A percentile compares a stretch with the other conserved stretches of the same genome.
Evolutionary conservation across 1,284 basidiomycete genomes (phyloP).

Genomic region (Microbotryum silenes-acaulis): DNA sequence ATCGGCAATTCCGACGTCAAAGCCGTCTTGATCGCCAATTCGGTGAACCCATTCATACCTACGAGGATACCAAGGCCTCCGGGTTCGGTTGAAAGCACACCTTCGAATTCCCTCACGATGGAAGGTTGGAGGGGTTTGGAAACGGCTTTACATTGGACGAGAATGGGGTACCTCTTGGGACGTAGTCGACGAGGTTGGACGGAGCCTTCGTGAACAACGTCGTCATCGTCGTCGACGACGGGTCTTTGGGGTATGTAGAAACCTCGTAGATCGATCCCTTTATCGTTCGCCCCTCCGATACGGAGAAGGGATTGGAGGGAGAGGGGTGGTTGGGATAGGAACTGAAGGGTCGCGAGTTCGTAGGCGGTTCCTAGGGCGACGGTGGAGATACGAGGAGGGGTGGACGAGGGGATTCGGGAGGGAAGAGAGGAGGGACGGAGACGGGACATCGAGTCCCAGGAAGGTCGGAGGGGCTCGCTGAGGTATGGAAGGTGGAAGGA

Average conservation of each 20-base stretch:
- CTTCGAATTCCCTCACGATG: slow-evolving; percentile 26
- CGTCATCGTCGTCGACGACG: no score
- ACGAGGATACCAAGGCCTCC: slow-evolving; percentile 14
- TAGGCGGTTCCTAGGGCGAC: slow-evolving; percentile 16
- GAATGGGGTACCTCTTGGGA: neutral
- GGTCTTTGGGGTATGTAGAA: neutral
- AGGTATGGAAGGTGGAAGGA: no score
- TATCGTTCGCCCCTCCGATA: slow-evolving; percentile 23
- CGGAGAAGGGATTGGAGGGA: neutral
- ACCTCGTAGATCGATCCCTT: slow-evolving; percentile 26
- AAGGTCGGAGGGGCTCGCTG: no score
- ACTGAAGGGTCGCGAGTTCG: slow-evolving; percentile 5
- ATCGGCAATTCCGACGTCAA: slow-evolving; percentile 7
- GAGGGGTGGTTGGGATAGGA: slow-evolving; percentile 3
- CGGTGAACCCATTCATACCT: slow-evolving; percentile 14
- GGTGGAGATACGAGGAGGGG: slow-evolving; percentile 1
- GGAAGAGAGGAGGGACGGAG: neutral
- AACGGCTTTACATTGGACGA: slow-evolving; percentile 30
- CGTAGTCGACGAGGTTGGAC: neutral
- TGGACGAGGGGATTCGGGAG: no score
- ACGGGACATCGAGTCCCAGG: no score
- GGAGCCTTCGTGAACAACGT: no score
- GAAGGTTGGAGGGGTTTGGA: slow-evolving; percentile 9
- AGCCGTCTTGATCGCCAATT: slow-evolving; percentile 3
- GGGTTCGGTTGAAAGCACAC: slow-evolving; percentile 3